A percentile compares a stretch with the other conserved stretches of the same genome.
Conservation (phyloP, 148 eudicot genomes). For the Oxyria digyna region DNA sequence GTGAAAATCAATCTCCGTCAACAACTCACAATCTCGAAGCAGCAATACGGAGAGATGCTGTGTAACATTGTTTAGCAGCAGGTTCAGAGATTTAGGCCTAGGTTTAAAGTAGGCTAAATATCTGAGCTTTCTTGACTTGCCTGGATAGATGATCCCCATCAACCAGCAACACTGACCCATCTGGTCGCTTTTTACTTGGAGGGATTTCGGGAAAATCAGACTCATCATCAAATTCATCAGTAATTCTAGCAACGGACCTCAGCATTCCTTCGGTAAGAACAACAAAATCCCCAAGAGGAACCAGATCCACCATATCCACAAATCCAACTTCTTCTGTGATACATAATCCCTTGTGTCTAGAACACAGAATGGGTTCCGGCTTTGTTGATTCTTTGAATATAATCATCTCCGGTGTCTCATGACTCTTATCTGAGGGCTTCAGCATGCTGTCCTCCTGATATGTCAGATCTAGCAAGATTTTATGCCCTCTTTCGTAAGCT, state of each 20-base stretch:
- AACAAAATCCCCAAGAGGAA: conserved; percentile 14
- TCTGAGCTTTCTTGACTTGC: conserved; percentile 9
- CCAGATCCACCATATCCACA: conserved; percentile 14
- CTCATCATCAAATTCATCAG: too few relatives aligned
- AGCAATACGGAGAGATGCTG: conserved; percentile 7
- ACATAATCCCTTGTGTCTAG: conserved; percentile 1
- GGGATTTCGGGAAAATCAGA: too few relatives aligned
- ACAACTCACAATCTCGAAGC: too few relatives aligned
- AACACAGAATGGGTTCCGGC: background rate
- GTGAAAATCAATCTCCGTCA: background rate
- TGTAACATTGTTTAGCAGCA: background rate
- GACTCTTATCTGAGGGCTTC: conserved; percentile 16
- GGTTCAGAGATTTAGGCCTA: background rate
- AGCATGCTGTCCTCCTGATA: conserved; percentile 14
- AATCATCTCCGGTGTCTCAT: conserved; percentile 13
- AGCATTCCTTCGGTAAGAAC: conserved; percentile 15
- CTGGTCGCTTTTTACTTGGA: background rate
- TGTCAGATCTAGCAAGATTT: conserved; percentile 17
- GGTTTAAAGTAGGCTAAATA: conserved; percentile 24
- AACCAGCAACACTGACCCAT: conserved; percentile 6
- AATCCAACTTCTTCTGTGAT: conserved; percentile 12
- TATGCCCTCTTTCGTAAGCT: too few relatives aligned
- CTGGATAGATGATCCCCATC: conserved; percentile 15
- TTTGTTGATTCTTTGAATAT: background rate
- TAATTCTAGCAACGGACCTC: too few relatives aligned